These are phyloP conservation scores for Tetradesmus lagerheimii DNA, from an alignment of 139 green algal species.

Conservation along the genomic window DNA sequence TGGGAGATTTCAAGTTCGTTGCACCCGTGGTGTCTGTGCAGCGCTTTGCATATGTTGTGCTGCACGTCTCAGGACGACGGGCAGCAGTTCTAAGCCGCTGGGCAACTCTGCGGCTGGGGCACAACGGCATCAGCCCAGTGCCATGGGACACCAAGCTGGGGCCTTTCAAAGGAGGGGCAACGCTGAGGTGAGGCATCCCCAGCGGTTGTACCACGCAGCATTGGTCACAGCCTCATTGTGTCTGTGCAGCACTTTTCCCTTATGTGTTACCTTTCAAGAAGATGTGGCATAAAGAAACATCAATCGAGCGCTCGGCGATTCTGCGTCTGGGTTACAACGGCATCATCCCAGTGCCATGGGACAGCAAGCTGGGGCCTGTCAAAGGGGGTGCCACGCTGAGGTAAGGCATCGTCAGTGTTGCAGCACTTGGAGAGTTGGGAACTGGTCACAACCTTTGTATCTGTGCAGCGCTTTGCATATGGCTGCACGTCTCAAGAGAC, in stretches of 20 bases:
- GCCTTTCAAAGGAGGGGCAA: not conserved
- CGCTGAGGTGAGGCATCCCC: slow-evolving; percentile 48
- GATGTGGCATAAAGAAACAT: too few species aligned
- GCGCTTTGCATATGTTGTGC: too few species aligned
- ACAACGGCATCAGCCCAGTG: slow-evolving; percentile 56
- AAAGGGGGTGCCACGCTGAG: slow-evolving; percentile 21
- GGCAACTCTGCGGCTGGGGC: slow-evolving; percentile 51
- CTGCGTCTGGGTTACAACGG: slow-evolving; percentile 65
- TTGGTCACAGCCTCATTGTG: not conserved
- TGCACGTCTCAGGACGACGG: too few species aligned
- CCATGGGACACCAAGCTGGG: slow-evolving; percentile 56
- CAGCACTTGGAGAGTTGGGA: too few species aligned
- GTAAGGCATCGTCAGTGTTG: slow-evolving; percentile 14
- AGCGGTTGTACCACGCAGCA: not conserved
- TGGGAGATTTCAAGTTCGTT: too few species aligned
- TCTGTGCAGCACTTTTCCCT: not conserved
- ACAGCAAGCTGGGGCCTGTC: slow-evolving; percentile 48
- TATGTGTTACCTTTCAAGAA: too few species aligned
- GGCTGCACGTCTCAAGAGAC: too few species aligned
- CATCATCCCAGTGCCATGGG: slow-evolving; percentile 46
- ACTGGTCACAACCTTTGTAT: not conserved
- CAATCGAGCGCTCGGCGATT: not conserved
- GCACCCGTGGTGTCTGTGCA: too few species aligned
- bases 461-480: not conserved
- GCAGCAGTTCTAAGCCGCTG: too few species aligned